Conservation (phyloP, 2,329 filamentous ascomycete species). For the Xenoacremonium recifei region DNA sequence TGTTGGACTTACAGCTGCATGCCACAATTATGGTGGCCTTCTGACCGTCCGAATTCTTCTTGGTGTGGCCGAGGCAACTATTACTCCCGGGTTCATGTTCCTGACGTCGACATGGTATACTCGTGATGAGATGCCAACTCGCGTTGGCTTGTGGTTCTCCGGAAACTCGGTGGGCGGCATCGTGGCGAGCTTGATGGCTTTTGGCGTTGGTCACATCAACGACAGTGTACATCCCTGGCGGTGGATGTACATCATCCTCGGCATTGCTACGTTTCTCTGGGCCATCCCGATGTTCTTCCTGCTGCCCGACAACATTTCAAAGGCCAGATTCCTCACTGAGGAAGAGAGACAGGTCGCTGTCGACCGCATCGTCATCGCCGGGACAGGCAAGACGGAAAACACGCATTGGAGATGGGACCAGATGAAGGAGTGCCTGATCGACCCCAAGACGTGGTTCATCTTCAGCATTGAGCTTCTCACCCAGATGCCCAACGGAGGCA, state of each 20-base stretch:
- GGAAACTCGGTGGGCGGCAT: slow-evolving; percentile 50
- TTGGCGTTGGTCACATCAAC: slow-evolving; percentile 54
- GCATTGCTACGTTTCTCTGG: slow-evolving; percentile 50
- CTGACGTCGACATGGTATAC: slow-evolving; percentile 57
- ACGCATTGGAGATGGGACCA: slow-evolving; percentile 51
- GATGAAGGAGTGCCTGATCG: slow-evolving; percentile 50
- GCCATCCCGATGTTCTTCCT: slow-evolving; percentile 45
- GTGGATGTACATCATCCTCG: slow-evolving; percentile 59
- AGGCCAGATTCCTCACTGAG: slow-evolving; percentile 55
- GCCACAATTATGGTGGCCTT: slow-evolving; percentile 47
- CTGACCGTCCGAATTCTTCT: slow-evolving; percentile 52
- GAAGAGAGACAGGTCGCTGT: slow-evolving; percentile 50
- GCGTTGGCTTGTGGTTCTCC: slow-evolving; percentile 56
- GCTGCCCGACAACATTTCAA: slow-evolving; percentile 53
- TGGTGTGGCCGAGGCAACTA: slow-evolving; percentile 53
- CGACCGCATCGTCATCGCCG: slow-evolving; percentile 46
- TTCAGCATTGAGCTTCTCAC: slow-evolving; percentile 50
- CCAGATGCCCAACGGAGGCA: slow-evolving; percentile 62
- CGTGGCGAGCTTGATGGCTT: slow-evolving; percentile 50
- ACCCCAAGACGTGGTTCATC: slow-evolving; percentile 61
- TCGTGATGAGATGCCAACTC: slow-evolving; percentile 52
- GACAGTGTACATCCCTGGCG: slow-evolving; percentile 48
- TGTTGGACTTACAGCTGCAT: slow-evolving; percentile 44
- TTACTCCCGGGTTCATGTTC: slow-evolving; percentile 55
- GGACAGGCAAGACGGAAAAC: slow-evolving; percentile 51